phyloP scores from a whole-genome alignment of 2,329 filamentous ascomycete genomes.

The Monosporascus sp. region DNA sequence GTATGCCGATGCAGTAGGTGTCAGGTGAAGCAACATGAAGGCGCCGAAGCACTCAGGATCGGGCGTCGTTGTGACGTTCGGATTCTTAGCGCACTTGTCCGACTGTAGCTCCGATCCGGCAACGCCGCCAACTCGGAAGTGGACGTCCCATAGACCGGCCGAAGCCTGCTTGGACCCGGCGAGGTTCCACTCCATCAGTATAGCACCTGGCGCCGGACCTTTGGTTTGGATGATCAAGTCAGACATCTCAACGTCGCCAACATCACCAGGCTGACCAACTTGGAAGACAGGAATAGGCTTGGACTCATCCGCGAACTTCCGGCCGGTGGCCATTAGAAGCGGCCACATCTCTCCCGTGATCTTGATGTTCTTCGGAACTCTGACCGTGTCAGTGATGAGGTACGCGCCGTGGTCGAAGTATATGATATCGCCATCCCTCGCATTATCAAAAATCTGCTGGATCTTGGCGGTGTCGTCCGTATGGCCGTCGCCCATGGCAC shows the following conservation, averaged over 20 bases:
- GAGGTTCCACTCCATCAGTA: constrained; percentile 90
- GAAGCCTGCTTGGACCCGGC: constrained; percentile 61
- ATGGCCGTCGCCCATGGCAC: constrained; percentile 80
- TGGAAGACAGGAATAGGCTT: constrained; percentile 84
- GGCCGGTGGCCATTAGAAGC: constrained; percentile 76
- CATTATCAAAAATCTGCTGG: constrained; percentile 69
- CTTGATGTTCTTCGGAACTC: constrained; percentile 72
- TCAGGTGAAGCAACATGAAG: constrained; percentile 65
- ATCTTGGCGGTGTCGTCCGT: constrained; percentile 86
- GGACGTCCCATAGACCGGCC: constrained; percentile 89
- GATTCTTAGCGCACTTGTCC: constrained; percentile 73
- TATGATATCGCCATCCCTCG: constrained; percentile 58
- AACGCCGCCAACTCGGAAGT: constrained; percentile 85
- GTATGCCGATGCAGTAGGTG: constrained; percentile 61
- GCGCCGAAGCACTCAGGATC: constrained; percentile 67
- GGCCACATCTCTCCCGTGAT: constrained; percentile 93
- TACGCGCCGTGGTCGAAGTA: constrained; percentile 76
- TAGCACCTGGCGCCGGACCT: constrained; percentile 78
- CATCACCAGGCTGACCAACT: constrained; percentile 71
- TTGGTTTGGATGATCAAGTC: constrained; percentile 82
- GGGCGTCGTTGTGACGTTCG: constrained; percentile 53
- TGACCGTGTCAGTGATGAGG: constrained; percentile 63
- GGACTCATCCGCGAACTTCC: constrained; percentile 64
- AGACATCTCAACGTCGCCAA: constrained; percentile 78
- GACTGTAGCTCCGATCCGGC: constrained; percentile 80